These are phyloP conservation scores for Plantago lanceolata DNA, from an alignment of 305 asterid species.

Conservation along the genomic window DNA sequence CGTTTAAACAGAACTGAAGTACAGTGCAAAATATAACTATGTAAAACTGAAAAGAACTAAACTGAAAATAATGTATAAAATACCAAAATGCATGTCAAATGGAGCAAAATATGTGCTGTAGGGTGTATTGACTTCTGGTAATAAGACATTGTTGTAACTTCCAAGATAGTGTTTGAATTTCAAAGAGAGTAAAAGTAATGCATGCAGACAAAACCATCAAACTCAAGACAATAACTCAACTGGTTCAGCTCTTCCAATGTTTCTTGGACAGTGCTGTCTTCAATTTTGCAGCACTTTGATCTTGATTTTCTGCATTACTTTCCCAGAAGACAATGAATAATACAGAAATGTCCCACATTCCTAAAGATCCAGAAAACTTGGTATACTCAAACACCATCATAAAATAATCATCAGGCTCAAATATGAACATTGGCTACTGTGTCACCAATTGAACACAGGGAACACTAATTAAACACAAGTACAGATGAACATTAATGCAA, in stretches of 20 bases:
- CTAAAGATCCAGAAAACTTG: slow-evolving; percentile 19
- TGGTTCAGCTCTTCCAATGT: slow-evolving; percentile 14
- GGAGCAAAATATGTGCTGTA: too few species aligned
- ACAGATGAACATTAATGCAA: slow-evolving; percentile 8
- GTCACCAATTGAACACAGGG: background rate
- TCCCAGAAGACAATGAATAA: slow-evolving; percentile 18
- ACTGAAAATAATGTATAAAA: too few species aligned
- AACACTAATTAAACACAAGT: slow-evolving; percentile 7
- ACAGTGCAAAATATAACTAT: too few species aligned
- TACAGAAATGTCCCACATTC: slow-evolving; percentile 11
- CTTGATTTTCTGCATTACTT: slow-evolving; percentile 2
- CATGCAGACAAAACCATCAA: background rate
- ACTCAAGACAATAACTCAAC: background rate
- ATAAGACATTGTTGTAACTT: too few species aligned
- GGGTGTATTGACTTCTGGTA: too few species aligned
- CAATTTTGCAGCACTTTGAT: background rate
- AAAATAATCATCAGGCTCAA: background rate
- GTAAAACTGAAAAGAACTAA: too few species aligned
- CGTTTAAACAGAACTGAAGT: too few species aligned
- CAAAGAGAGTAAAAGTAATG: background rate
- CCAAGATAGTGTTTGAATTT: background rate
- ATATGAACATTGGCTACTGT: background rate
- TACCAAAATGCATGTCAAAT: too few species aligned
- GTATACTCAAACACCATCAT: slow-evolving; percentile 5
- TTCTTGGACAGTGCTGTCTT: slow-evolving; percentile 7